These are phyloP conservation scores for Annulohypoxylon maeteangense DNA, from an alignment of 495 filamentous ascomycete species.

Conservation along the genomic window DNA sequence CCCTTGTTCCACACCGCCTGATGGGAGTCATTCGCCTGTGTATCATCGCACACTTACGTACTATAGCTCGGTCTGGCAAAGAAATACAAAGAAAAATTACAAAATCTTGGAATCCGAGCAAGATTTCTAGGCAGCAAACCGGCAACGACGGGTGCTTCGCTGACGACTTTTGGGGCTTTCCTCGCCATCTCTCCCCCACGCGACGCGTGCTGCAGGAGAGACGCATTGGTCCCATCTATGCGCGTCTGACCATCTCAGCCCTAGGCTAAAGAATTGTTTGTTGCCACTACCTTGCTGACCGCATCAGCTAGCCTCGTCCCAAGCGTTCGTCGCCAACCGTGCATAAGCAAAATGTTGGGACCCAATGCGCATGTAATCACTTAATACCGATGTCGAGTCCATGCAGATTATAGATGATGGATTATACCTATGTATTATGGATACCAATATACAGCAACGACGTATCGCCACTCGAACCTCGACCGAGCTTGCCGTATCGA, in stretches of 20 bases:
- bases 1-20: slow-evolving; percentile 28
- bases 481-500: slow-evolving; percentile 22
- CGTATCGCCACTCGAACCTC: slow-evolving; percentile 20
- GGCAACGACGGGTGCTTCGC: slow-evolving; percentile 18
- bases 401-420: neutral
- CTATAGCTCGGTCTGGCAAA: neutral
- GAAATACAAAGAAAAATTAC: no score
- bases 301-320: slow-evolving; percentile 13
- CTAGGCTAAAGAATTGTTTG: slow-evolving; percentile 12
- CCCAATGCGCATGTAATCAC: slow-evolving; percentile 24
- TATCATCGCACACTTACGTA: slow-evolving; percentile 5
- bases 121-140: slow-evolving; percentile 11
- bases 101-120: neutral
- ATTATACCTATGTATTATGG: neutral
- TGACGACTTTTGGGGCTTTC: slow-evolving; percentile 9
- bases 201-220: neutral
- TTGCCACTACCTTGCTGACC: slow-evolving; percentile 35
- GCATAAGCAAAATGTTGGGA: slow-evolving; percentile 23
- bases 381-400: slow-evolving; percentile 17
- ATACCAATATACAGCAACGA: slow-evolving; percentile 1
- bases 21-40: slow-evolving; percentile 19
- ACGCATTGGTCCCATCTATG: slow-evolving; percentile 12
- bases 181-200: slow-evolving; percentile 31
- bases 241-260: slow-evolving; percentile 39
- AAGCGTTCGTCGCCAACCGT: slow-evolving; percentile 7